These are phyloP conservation scores for Arabis alpina DNA, from an alignment of 345 rosid genomes.

Conservation along the genomic window DNA sequence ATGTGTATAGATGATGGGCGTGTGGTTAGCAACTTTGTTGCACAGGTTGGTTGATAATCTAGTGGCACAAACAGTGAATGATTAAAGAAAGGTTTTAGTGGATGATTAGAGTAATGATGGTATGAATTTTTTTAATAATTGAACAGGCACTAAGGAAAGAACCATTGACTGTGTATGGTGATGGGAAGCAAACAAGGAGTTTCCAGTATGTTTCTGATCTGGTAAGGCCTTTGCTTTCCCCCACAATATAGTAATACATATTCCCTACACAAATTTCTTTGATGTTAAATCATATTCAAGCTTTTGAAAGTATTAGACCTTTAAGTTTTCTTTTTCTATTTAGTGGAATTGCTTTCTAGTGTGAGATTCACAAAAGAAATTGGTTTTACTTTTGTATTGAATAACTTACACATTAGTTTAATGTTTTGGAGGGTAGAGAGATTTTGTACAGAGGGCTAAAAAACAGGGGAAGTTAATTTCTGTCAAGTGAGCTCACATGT, in stretches of 20 bases:
- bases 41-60: slow-evolving; percentile 53
- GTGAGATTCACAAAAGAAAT: neutral
- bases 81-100: slow-evolving; percentile 10
- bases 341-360: slow-evolving; percentile 16
- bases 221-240: slow-evolving; percentile 45
- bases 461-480: slow-evolving; percentile 27
- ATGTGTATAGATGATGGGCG: slow-evolving; percentile 95
- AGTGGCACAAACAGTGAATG: neutral
- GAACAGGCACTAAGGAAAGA: slow-evolving; percentile 75
- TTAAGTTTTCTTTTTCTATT: neutral
- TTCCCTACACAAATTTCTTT: neutral
- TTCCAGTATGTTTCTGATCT: slow-evolving; percentile 88
- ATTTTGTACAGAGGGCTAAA: neutral
- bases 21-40: slow-evolving; percentile 87
- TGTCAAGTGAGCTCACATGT: slow-evolving; percentile 36
- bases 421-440: neutral
- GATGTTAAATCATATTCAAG: neutral
- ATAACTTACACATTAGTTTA: neutral
- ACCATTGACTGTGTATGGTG: slow-evolving; percentile 90
- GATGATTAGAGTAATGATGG: slow-evolving; percentile 34
- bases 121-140: slow-evolving; percentile 11
- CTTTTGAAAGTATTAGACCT: neutral
- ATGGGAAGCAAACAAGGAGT: slow-evolving; percentile 91
- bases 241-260: neutral
- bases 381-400: neutral